Percentiles rank a stretch among this genome's conserved stretches.
These are phyloP conservation scores for Cokeromyces recurvatus DNA, from an alignment of 371 early-diverging fungal species.

Conservation along the genomic window DNA sequence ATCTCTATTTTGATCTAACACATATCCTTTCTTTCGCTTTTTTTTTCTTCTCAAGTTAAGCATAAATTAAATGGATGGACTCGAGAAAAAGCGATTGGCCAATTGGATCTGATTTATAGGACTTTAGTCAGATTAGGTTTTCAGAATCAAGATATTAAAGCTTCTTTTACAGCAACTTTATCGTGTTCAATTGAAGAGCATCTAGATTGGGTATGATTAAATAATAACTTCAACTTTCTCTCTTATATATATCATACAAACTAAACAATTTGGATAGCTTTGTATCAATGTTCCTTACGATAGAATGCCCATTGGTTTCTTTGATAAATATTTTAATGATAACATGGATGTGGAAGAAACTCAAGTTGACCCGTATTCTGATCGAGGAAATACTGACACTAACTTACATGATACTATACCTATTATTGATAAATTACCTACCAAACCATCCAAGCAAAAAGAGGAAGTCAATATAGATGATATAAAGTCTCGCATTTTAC, in stretches of 20 bases:
- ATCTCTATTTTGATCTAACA: too few species aligned
- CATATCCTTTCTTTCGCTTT: conserved; percentile 1
- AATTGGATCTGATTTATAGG: conserved; percentile 50
- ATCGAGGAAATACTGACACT: background rate
- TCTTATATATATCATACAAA: too few species aligned
- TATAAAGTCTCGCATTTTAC: conserved; percentile 27
- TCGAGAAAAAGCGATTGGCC: conserved; percentile 38
- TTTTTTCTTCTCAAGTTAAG: background rate
- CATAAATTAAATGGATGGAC: conserved; percentile 9
- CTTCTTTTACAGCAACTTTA: conserved; percentile 40
- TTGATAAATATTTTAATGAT: conserved; percentile 55
- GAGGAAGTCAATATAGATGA: conserved; percentile 5
- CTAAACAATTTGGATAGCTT: too few species aligned
- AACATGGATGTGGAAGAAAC: background rate
- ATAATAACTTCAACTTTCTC: too few species aligned
- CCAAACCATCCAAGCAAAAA: background rate
- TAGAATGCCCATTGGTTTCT: conserved; percentile 53
- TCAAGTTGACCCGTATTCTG: background rate
- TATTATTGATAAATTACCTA: too few species aligned
- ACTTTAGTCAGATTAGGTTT: conserved; percentile 49
- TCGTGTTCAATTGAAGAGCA: conserved; percentile 44
- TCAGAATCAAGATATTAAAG: conserved; percentile 37
- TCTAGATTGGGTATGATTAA: conserved; percentile 52
- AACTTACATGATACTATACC: background rate
- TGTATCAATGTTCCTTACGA: conserved; percentile 55